Percentiles rank a stretch among this genome's conserved stretches.
Conservation (phyloP, 2,329 filamentous ascomycete species). For the Aspergillus viridinutans region DNA sequence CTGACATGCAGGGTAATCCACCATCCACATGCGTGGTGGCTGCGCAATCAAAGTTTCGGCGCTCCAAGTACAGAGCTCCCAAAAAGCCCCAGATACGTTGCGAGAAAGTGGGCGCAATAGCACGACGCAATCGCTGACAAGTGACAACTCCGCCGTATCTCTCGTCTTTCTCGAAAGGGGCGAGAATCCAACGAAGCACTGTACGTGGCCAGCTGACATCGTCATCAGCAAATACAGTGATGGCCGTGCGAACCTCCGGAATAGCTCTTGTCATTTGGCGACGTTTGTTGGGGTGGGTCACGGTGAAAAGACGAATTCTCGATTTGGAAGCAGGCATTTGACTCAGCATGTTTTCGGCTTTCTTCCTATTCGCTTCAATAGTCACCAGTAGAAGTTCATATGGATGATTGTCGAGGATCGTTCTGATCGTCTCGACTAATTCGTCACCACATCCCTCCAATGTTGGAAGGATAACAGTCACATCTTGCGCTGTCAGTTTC, state of each 20-base stretch:
- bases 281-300: constrained; percentile 88
- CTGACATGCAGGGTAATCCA: constrained; percentile 94
- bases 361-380: constrained; percentile 71
- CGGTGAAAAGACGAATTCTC: constrained; percentile 69
- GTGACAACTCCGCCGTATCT: constrained; percentile 87
- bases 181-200: constrained; percentile 84
- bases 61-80: constrained; percentile 85
- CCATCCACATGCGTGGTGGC: constrained; percentile 93
- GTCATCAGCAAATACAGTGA: constrained; percentile 92
- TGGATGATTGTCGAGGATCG: constrained; percentile 51
- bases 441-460: constrained; percentile 85
- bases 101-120: constrained; percentile 55
- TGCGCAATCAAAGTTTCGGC: constrained; percentile 94
- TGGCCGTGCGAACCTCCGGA: constrained; percentile 73
- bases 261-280: constrained; percentile 90
- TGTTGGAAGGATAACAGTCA: constrained; percentile 90
- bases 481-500: constrained; percentile 73
- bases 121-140: constrained; percentile 77
- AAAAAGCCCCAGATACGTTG: constrained; percentile 80
- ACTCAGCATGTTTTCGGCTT: constrained; percentile 59
- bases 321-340: constrained; percentile 55
- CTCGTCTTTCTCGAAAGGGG: constrained; percentile 75
- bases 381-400: constrained; percentile 79
- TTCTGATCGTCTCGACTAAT: constrained; percentile 70
- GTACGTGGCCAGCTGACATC: constrained; percentile 89